Evolutionary conservation across 2,329 filamentous ascomycete species (phyloP), one percentile per base, ranked within the genome.

Genomic region (Mariannaea elegans): DNA sequence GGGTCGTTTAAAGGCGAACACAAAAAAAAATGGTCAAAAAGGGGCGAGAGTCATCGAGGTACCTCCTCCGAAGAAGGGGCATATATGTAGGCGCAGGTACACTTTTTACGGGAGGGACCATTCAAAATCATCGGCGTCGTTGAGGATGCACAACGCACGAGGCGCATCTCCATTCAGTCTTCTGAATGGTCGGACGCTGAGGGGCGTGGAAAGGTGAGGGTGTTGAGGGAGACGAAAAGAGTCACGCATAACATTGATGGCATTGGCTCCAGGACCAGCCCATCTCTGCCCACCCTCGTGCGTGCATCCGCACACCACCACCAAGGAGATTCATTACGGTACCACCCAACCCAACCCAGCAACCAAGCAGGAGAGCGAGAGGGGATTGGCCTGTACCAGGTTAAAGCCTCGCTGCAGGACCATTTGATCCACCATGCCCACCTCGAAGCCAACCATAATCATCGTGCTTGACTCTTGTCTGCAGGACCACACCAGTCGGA

Each of bases 41-140:
- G 38, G 38, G 6, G 38, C 16, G 53, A 48, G 44, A 38, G 53
- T 39, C 53, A 27, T 39, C 16, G 45, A 50, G 54, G 59, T 61
- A 61, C 59, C 34, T 61, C 45, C 34, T 13, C 36, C 31, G 54
- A 54, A 45, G 54, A 55, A 48, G 50, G 45, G 49, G 49, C 45
- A 54, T 34, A 61, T 50, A 61, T 47, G 54, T 58, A 58, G 31
- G 48, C 31, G 48, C 49, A 61, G 59, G 59, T 61, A 53, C 58
- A 57, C 52, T 61, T 51, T 39, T 19, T 16, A 51, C 39, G 24
- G 9, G 24, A 9, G 23, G 39, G 39, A 14, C 55, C 39, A 57
- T 47, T 47, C 21, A 47, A 42, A 48, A 19, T 23, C 47, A 39
- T 31, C 27, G 32, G 48, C 21, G 56, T 48, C 36, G 49, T 53